Evolutionary conservation across 192 early-diverging fungal genomes (phyloP).

Genomic region (Bifiguratus adelaidae): DNA sequence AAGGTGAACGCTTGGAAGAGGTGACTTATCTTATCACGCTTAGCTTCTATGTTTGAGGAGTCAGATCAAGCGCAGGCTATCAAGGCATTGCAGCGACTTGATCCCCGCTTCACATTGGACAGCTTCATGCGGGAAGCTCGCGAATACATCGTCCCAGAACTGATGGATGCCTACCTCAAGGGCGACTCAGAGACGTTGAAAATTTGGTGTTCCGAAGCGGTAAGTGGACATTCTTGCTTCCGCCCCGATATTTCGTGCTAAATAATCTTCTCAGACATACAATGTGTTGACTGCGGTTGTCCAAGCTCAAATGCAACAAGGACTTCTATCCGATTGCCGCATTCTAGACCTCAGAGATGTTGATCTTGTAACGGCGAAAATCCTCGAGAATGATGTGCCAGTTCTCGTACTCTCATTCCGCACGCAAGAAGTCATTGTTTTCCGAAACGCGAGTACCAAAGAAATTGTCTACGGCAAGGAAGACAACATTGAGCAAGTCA

Average conservation of each 20-base stretch:
- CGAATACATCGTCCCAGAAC: constrained; percentile 88
- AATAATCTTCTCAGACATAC: constrained; percentile 51
- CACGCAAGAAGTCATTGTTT: constrained; percentile 90
- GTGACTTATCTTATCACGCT: background rate
- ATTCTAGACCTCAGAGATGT: constrained; percentile 88
- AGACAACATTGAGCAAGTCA: constrained; percentile 76
- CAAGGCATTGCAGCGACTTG: constrained; percentile 68
- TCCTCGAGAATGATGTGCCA: constrained; percentile 91
- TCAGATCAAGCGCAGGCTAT: constrained; percentile 90
- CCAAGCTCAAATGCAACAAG: constrained; percentile 76
- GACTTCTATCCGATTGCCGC: constrained; percentile 87
- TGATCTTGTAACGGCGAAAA: constrained; percentile 77
- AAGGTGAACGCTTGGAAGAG: background rate
- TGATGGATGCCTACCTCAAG: constrained; percentile 90
- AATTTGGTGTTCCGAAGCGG: constrained; percentile 93
- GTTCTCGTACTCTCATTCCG: constrained; percentile 82
- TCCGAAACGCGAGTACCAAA: constrained; percentile 75
- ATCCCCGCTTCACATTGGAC: constrained; percentile 80
- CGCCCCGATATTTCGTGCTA: background rate
- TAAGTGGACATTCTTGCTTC: constrained; percentile 18
- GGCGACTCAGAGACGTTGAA: constrained; percentile 73
- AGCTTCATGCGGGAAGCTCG: constrained; percentile 85
- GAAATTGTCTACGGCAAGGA: constrained; percentile 85
- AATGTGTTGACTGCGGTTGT: constrained; percentile 76
- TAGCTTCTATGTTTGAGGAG: constrained; percentile 77